These are phyloP conservation scores for Bipolaris oryzae DNA, from an alignment of 2,329 filamentous ascomycete species.

Conservation along the genomic window DNA sequence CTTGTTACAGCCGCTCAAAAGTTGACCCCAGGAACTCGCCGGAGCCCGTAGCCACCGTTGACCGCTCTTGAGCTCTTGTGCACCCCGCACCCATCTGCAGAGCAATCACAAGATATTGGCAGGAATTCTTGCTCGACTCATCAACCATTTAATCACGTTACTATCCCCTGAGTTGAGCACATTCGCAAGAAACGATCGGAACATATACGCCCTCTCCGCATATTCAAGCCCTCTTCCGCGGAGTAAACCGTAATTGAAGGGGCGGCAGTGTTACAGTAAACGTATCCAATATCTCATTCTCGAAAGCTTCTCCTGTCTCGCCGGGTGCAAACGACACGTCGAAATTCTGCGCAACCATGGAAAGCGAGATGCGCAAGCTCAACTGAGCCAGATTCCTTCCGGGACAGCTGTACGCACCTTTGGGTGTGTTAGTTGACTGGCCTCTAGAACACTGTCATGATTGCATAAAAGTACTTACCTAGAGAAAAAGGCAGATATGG, in stretches of 20 bases:
- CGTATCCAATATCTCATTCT: conserved; percentile 28
- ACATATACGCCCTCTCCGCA: too few relatives aligned
- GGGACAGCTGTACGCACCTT: conserved; percentile 22
- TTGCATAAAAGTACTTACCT: conserved; percentile 7
- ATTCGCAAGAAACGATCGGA: too few relatives aligned
- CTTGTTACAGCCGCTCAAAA: too few relatives aligned
- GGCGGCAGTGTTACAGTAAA: conserved; percentile 37
- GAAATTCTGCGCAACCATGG: conserved; percentile 22
- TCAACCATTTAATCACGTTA: too few relatives aligned
- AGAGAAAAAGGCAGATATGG: conserved; percentile 25
- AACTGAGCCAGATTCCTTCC: conserved; percentile 27
- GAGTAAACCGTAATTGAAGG: conserved; percentile 32
- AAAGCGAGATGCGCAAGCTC: conserved; percentile 20
- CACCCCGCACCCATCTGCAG: too few relatives aligned
- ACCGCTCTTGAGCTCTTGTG: too few relatives aligned
- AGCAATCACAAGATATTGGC: too few relatives aligned
- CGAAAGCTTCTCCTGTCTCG: conserved; percentile 24
- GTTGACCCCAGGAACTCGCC: too few relatives aligned
- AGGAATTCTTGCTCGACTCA: too few relatives aligned
- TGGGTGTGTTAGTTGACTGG: conserved; percentile 15
- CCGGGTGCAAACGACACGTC: conserved; percentile 24
- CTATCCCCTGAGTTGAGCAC: too few relatives aligned
- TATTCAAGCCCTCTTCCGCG: conserved; percentile 3
- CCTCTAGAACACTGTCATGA: background rate
- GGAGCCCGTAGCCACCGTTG: too few relatives aligned